Percentiles rank a stretch among this genome's conserved stretches.
phyloP scores from a whole-genome alignment of 495 filamentous ascomycete genomes.

The Aspergillus kassunensis region DNA sequence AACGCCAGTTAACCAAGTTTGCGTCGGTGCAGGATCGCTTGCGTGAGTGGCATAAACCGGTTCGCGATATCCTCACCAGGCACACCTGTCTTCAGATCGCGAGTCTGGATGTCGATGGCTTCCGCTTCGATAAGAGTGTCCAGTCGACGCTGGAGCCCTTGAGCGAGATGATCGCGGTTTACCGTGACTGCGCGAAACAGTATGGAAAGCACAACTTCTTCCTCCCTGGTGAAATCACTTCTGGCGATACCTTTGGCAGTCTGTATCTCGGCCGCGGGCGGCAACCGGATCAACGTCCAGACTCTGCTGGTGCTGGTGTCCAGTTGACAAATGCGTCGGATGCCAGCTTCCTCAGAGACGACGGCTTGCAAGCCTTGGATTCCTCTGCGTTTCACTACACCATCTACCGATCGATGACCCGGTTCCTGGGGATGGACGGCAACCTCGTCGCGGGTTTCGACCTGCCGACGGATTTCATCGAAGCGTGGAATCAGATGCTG shows the following conservation, averaged over 20 bases:
- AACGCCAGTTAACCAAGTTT: constrained; percentile 66
- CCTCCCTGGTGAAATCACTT: constrained; percentile 60
- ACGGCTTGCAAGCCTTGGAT: constrained; percentile 55
- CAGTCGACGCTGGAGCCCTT: constrained; percentile 61
- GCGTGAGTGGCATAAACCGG: constrained; percentile 63
- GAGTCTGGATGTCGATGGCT: constrained; percentile 62
- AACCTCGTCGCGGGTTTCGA: constrained; percentile 56
- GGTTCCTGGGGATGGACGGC: constrained; percentile 63
- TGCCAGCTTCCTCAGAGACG: constrained; percentile 50
- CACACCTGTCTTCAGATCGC: constrained; percentile 63
- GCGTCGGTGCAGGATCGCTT: constrained; percentile 70
- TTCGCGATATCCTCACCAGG: constrained; percentile 53
- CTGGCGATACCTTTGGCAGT: constrained; percentile 55
- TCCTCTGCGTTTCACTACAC: constrained; percentile 67
- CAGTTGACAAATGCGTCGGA: constrained; percentile 39
- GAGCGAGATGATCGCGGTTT: constrained; percentile 48
- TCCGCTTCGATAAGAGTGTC: constrained; percentile 63
- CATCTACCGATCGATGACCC: constrained; percentile 59
- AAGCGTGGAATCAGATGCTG: constrained; percentile 56
- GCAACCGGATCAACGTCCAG: constrained; percentile 5
- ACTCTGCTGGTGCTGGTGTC: constrained; percentile 41
- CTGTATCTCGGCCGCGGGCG: constrained; percentile 29
- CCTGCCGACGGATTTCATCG: constrained; percentile 53
- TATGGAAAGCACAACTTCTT: constrained; percentile 60
- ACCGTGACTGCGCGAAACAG: constrained; percentile 52